phyloP scores from a whole-genome alignment of 202 grass and related monocot species.

The Saccharum hybrid region DNA sequence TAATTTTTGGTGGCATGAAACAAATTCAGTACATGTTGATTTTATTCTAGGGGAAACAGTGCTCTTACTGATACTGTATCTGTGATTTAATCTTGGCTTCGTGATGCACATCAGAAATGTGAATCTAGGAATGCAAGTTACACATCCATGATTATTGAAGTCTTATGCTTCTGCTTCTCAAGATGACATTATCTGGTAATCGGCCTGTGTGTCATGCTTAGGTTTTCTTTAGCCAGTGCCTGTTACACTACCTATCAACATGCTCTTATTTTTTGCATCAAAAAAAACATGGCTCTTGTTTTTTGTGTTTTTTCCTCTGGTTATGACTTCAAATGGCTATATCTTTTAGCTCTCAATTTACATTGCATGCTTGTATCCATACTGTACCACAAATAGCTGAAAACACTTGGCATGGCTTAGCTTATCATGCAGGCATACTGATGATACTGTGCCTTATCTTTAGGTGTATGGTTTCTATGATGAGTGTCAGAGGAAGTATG shows the following conservation, averaged over 20 bases:
- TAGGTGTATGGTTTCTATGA: too few species aligned
- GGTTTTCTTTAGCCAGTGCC: not conserved
- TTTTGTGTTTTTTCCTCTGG: too few species aligned
- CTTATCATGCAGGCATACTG: too few species aligned
- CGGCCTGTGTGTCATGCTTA: not conserved
- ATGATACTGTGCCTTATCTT: too few species aligned
- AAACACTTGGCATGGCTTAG: too few species aligned
- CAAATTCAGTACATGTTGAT: not conserved
- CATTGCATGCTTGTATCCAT: too few species aligned
- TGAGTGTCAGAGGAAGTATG: too few species aligned
- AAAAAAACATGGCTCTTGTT: too few species aligned
- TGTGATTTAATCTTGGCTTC: not conserved
- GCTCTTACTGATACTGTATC: not conserved
- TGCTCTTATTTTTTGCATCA: not conserved
- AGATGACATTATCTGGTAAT: not conserved
- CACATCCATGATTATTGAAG: not conserved
- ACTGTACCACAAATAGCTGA: too few species aligned
- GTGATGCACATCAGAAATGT: not conserved
- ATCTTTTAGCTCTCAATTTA: too few species aligned
- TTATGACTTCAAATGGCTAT: too few species aligned
- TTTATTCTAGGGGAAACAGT: not conserved
- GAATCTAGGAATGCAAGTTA: not conserved
- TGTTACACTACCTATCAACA: slow-evolving; percentile 1
- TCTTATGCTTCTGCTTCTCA: not conserved
- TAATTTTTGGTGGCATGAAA: not conserved